Evolutionary conservation across 306 rosid species (phyloP).

Genomic region (Bauhinia variegata): DNA sequence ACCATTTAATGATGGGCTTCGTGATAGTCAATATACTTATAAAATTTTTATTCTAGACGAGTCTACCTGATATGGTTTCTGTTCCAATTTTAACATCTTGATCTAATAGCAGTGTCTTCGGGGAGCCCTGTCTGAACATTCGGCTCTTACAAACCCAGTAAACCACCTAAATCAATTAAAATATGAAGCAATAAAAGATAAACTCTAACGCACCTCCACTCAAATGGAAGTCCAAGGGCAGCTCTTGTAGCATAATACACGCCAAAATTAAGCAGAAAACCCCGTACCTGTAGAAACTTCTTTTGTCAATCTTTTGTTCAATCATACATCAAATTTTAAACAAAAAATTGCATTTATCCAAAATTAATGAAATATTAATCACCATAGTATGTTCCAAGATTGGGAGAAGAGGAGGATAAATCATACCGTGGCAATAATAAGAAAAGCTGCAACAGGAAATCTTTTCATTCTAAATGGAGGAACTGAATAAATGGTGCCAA

Average conservation of each 20-base stretch:
- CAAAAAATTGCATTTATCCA: slow-evolving; percentile 2
- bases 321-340: slow-evolving; percentile 23
- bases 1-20: slow-evolving; percentile 12
- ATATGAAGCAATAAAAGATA: slow-evolving; percentile 20
- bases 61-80: no score
- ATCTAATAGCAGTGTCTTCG: no score
- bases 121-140: slow-evolving; percentile 24
- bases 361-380: slow-evolving; percentile 18
- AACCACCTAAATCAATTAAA: slow-evolving; percentile 26
- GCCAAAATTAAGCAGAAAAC: slow-evolving; percentile 94
- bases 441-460: slow-evolving; percentile 94
- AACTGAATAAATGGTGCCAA: slow-evolving; percentile 93
- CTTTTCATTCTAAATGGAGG: slow-evolving; percentile 96
- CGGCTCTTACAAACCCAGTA: not conserved
- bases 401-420: slow-evolving; percentile 28
- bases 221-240: slow-evolving; percentile 89
- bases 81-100: no score
- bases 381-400: not conserved
- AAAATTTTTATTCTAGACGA: no score
- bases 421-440: slow-evolving; percentile 89
- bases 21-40: not conserved
- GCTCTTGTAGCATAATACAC: slow-evolving; percentile 95
- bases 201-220: slow-evolving; percentile 90
- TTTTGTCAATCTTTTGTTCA: slow-evolving; percentile 34
- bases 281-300: slow-evolving; percentile 74